These are phyloP conservation scores for Colletotrichum falcatum DNA, from an alignment of 2,329 filamentous ascomycete species.

Conservation along the genomic window DNA sequence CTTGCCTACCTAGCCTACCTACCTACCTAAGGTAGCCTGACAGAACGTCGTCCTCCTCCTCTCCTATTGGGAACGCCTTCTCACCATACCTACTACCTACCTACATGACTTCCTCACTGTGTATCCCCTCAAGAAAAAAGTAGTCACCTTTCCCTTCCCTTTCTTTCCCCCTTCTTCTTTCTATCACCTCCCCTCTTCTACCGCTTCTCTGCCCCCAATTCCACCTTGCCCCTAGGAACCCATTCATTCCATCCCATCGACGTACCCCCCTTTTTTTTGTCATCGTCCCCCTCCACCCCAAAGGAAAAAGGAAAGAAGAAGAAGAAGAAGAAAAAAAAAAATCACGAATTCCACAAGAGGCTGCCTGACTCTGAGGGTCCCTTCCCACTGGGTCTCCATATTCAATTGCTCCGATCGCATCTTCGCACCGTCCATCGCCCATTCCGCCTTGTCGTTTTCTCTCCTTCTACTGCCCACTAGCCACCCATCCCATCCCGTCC, in stretches of 20 bases:
- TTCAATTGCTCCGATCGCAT: slow-evolving; percentile 26
- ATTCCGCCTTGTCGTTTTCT: slow-evolving; percentile 45
- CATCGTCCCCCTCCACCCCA: not conserved
- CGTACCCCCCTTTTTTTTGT: slow-evolving; percentile 22
- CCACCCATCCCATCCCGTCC: slow-evolving; percentile 42
- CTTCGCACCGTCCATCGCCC: slow-evolving; percentile 34
- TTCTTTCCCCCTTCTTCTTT: slow-evolving; percentile 34
- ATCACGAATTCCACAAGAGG: slow-evolving; percentile 15
- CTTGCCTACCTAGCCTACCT: too few species aligned
- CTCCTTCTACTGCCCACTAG: slow-evolving; percentile 44
- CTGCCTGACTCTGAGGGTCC: slow-evolving; percentile 34
- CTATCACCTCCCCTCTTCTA: slow-evolving; percentile 32
- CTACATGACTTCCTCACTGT: slow-evolving; percentile 27
- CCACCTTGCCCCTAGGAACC: not conserved
- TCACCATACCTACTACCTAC: slow-evolving; percentile 30
- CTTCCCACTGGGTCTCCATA: slow-evolving; percentile 25
- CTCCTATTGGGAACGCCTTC: slow-evolving; percentile 24
- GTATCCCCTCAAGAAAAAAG: slow-evolving; percentile 40
- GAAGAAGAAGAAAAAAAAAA: slow-evolving; percentile 3
- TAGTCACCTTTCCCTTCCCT: slow-evolving; percentile 30
- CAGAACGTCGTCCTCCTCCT: slow-evolving; percentile 7
- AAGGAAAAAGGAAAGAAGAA: not conserved
- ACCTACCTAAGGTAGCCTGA: too few species aligned
- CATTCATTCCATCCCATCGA: slow-evolving; percentile 21
- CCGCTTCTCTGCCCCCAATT: slow-evolving; percentile 14